A percentile compares a stretch with the other conserved stretches of the same genome.
Evolutionary conservation across 2,329 filamentous ascomycete species (phyloP).

Genomic region (Talaromyces atroroseus): DNA sequence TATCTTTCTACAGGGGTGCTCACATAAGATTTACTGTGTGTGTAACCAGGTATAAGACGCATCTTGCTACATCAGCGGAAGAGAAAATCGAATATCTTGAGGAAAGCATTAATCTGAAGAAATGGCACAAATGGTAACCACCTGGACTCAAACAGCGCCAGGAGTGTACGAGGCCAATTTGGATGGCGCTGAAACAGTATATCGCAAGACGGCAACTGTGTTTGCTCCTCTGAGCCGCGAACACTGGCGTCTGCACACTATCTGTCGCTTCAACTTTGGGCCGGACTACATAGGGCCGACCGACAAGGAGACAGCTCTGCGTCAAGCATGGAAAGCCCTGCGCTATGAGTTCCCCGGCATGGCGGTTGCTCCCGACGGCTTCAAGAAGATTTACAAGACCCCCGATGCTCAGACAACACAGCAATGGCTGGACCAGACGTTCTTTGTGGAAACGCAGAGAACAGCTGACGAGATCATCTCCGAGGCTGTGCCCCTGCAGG

Average conservation of each 20-base stretch:
- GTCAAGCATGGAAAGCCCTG: slow-evolving; percentile 15
- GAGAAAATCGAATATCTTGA: no score
- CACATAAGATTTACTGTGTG: no score
- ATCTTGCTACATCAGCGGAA: no score
- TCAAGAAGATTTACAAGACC: slow-evolving; percentile 9
- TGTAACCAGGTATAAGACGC: no score
- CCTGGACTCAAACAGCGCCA: neutral
- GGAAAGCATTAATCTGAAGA: no score
- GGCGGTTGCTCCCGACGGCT: slow-evolving; percentile 7
- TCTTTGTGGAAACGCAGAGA: slow-evolving; percentile 11
- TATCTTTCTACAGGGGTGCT: no score
- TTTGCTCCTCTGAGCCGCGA: slow-evolving; percentile 5
- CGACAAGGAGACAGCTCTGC: slow-evolving; percentile 1
- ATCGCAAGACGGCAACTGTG: neutral
- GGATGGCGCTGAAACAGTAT: slow-evolving; percentile 10
- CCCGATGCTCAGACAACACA: neutral
- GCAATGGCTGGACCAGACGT: slow-evolving; percentile 12
- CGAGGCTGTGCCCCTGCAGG: neutral
- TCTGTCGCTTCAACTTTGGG: slow-evolving; percentile 9
- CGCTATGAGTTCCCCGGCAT: slow-evolving; percentile 13
- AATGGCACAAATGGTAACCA: neutral
- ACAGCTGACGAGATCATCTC: slow-evolving; percentile 11
- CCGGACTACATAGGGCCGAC: neutral
- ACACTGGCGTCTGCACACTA: slow-evolving; percentile 12
- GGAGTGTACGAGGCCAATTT: slow-evolving; percentile 22